These are phyloP conservation scores for Leishmania tropica DNA, from an alignment of 208 protist species.

Conservation along the genomic window DNA sequence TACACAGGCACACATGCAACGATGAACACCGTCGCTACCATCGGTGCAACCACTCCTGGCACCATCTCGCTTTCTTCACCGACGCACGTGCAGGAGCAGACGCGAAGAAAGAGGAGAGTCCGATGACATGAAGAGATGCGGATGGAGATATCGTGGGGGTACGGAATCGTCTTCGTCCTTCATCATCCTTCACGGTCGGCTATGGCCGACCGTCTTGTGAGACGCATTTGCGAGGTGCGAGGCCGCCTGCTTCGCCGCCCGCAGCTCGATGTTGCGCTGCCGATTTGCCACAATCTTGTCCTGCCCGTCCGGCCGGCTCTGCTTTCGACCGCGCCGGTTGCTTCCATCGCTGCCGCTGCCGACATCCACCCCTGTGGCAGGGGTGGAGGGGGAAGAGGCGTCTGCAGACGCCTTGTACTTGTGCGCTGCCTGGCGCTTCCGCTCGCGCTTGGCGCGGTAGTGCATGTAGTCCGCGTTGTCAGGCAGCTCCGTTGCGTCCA, in stretches of 20 bases:
- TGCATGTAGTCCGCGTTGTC: constrained; percentile 76
- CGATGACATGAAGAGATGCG: not conserved
- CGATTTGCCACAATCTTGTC: constrained; percentile 66
- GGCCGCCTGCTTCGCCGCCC: constrained; percentile 56
- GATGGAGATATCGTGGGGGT: not conserved
- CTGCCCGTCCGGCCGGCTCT: constrained; percentile 26
- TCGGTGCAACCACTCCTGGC: not conserved
- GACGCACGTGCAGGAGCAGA: not conserved
- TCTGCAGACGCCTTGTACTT: constrained; percentile 18
- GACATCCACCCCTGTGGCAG: not conserved
- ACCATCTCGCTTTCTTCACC: not conserved
- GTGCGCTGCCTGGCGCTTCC: constrained; percentile 47
- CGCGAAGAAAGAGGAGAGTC: not conserved
- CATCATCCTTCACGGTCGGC: not conserved
- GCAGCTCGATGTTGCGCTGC: constrained; percentile 52
- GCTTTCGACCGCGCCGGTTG: constrained; percentile 15
- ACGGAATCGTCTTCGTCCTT: not conserved
- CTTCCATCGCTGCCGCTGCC: not conserved
- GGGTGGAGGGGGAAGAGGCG: not conserved
- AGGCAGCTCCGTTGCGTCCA: constrained; percentile 65
- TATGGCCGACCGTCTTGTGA: constrained; percentile 14
- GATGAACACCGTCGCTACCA: not conserved
- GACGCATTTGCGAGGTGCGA: constrained; percentile 39
- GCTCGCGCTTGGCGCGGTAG: constrained; percentile 63
- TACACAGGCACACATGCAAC: not conserved